phyloP scores from a whole-genome alignment of 1,139 yeast species.

The Geotrichum europaeum region DNA sequence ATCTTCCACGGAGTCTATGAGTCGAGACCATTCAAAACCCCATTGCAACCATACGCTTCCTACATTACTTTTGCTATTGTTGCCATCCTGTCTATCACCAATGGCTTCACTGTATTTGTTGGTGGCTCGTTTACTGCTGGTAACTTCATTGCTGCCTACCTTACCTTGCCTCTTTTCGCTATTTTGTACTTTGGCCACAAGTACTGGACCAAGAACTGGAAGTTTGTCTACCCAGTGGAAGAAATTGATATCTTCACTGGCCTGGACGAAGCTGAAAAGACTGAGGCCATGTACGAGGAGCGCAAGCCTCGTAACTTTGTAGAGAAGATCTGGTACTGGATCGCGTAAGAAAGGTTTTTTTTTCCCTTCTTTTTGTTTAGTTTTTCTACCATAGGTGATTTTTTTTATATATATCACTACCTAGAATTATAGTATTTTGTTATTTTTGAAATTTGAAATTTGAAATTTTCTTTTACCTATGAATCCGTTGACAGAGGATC shows the following conservation, averaged over 20 bases:
- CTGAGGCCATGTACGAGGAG: constrained; percentile 36
- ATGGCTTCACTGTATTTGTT: constrained; percentile 63
- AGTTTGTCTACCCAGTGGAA: constrained; percentile 38
- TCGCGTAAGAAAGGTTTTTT: constrained; percentile 25
- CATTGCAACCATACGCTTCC: constrained; percentile 45
- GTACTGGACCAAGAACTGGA: constrained; percentile 44
- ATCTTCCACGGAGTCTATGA: constrained; percentile 24
- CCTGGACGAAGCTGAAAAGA: constrained; percentile 46
- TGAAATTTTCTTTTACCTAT: too few relatives aligned
- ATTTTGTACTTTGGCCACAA: constrained; percentile 48
- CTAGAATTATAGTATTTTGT: not conserved
- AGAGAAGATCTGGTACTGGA: constrained; percentile 43
- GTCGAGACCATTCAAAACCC: constrained; percentile 40
- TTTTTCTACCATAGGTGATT: not conserved
- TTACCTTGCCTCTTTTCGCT: constrained; percentile 47
- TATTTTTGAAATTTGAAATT: not conserved
- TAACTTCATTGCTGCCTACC: constrained; percentile 47
- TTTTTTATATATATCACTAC: not conserved
- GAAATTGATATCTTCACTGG: constrained; percentile 46
- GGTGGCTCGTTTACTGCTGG: constrained; percentile 47
- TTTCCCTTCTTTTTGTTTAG: not conserved
- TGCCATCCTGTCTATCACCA: constrained; percentile 48
- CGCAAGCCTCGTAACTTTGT: constrained; percentile 36
- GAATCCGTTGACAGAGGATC: too few relatives aligned
- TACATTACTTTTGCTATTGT: constrained; percentile 44